Evolutionary conservation across 2,329 filamentous ascomycete genomes (phyloP).

Genomic region (Xylariaceae sp.): DNA sequence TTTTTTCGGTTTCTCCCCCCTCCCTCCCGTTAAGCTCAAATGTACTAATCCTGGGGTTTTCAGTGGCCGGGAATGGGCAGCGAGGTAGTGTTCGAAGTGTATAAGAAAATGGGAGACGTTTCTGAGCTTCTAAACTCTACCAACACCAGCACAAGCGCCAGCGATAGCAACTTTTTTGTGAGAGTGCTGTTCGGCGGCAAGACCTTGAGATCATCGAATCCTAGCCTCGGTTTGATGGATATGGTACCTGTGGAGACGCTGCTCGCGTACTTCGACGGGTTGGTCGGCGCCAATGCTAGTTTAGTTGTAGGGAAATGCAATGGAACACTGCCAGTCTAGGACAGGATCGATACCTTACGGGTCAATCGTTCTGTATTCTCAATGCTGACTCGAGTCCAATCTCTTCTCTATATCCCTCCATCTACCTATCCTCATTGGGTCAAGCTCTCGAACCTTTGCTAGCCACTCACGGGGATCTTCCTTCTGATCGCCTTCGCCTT

Average conservation of each 20-base stretch:
- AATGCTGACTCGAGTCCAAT: constrained; percentile 24
- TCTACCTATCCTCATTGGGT: constrained; percentile 73
- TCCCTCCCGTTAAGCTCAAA: not conserved
- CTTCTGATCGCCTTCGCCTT: constrained; percentile 43
- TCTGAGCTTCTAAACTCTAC: constrained; percentile 3
- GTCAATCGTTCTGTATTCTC: constrained; percentile 4
- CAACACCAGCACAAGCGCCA: constrained; percentile 3
- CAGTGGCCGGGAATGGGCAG: constrained; percentile 79
- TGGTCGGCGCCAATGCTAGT: constrained; percentile 60
- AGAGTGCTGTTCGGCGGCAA: constrained; percentile 73
- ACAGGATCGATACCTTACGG: not conserved
- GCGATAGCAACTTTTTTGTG: constrained; percentile 51
- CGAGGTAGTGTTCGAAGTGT: constrained; percentile 78
- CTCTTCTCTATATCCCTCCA: constrained; percentile 71
- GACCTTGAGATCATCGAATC: constrained; percentile 68
- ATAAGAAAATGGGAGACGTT: constrained; percentile 35
- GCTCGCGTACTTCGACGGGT: constrained; percentile 70
- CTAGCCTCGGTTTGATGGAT: constrained; percentile 67
- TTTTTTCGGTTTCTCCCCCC: not conserved
- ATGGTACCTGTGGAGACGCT: constrained; percentile 70
- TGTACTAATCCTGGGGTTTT: constrained; percentile 1
- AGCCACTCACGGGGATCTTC: constrained; percentile 61
- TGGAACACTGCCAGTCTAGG: constrained; percentile 24
- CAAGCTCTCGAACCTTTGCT: constrained; percentile 65
- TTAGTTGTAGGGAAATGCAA: constrained; percentile 44